Evolutionary conservation across 345 rosid genomes (phyloP), one percentile per base, ranked within the genome.

Genomic region (Melaleuca quinquenervia): DNA sequence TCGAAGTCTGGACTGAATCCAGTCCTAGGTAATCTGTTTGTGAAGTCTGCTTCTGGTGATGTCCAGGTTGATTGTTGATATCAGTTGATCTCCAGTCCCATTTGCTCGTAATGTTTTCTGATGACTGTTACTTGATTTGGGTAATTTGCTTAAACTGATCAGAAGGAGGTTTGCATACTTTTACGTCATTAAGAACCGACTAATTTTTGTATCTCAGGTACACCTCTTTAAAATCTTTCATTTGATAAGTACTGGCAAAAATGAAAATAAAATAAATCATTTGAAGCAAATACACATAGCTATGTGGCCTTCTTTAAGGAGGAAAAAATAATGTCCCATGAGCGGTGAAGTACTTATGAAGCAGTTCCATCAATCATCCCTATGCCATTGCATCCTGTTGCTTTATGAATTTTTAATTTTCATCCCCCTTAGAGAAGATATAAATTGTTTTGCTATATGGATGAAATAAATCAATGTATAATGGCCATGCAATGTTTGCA

Each of bases 1-100:
- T 97, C 99, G 18, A 87, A 52, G 83, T 92, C 94, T 53, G 99
- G 99, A 85, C 90, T 95, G 84, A 94, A 95, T 92, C 94, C 98
- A 85, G 91, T 95, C 86, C 89, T 97, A 90, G 99, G 99, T 96
- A 93, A 48, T 58, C 64, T 55, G 44, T 14, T 87, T n/a, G 41
- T 36, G 41, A 84, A 44, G 45, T 49, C 50, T 41, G 52, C 48
- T 52, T 45, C 50, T 53, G 49, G 62, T 52, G 41, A 41, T 41
- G 4, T 41, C 41, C 41, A 41, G 41, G 41, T 41, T 41, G 27
- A 45, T 82, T 48, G 29, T 32, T 44, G 36, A 6, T 44, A 83
- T 36, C 48, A 58, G 7, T 41, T 41, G 41, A 4, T 41, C 41
- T 41, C 41, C 41, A 41, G 41, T 41, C 41, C 41, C 41, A 41